Evolutionary conservation across 2,329 filamentous ascomycete species (phyloP), one percentile per base, ranked within the genome.

Genomic region (Uncinocarpus reesii): DNA sequence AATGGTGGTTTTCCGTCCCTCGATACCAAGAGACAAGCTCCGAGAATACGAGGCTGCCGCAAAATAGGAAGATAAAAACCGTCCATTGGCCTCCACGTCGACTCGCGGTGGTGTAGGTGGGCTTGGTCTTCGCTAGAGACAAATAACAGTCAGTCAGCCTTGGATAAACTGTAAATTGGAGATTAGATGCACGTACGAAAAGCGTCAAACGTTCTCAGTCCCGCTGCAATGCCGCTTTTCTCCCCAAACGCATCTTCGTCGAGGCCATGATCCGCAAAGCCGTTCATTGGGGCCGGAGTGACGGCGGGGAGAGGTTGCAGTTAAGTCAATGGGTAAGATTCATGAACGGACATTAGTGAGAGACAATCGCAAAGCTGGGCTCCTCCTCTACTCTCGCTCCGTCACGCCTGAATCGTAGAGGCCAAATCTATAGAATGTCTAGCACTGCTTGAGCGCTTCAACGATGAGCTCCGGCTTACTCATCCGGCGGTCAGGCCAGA

Each of bases 81-180:
- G 92, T 96, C 85, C 89, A 95, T 70, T 93, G 88, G 53, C 90
- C 90, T 60, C 92, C 93, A 60, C 84, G 84, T 31, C 84, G 78
- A 26, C 87, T 93, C 55, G 82, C 79, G 40, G 84, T 83, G 48
- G 92, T 82, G 69, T 95, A 98, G 62, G 90, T 87, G 13, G 89
- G 80, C 72, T 96, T 96, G 47, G 90, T 86, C 75, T 98, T 96
- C 56, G 92, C 89, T 95, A 41, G 4, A 41, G 10, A n/a, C 23
- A n/a, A 16, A 34, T 41, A 26, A 20, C 23, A 16, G 34, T 13
- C 32, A 13, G 45, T 41, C 16, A 47, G 45, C 35, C 18, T 41
- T 34, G 36, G 7, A 21, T 31, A 15, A 10, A 38, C n/a, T 24
- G 13, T n/a, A n/a, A 32, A 1, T 36, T 16, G 10, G 23, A 26